phyloP scores from a whole-genome alignment of 768 basidiomycete genomes.

The Lactarius hatsudake region DNA sequence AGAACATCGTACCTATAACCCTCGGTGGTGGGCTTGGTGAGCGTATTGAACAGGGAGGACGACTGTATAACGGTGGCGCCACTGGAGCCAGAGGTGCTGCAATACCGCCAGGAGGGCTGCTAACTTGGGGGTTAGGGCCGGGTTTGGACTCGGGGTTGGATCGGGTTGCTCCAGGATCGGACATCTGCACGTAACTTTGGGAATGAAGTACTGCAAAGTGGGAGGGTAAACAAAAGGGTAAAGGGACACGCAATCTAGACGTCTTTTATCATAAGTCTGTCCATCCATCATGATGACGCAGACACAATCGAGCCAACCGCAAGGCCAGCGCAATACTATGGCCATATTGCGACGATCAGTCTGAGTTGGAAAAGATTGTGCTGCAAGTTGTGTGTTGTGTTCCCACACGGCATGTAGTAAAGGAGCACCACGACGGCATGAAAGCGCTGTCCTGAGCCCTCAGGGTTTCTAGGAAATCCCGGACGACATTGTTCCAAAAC shows the following conservation, averaged over 20 bases:
- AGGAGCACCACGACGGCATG: conserved; percentile 2
- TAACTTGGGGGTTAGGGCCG: background rate
- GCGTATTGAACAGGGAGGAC: background rate
- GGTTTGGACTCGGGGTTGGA: background rate
- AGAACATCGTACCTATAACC: conserved; percentile 80
- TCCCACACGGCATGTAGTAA: conserved; percentile 1
- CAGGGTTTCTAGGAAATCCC: background rate
- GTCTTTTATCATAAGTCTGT: conserved; percentile 1
- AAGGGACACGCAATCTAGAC: background rate
- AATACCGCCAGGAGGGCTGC: background rate
- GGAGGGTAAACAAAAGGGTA: background rate
- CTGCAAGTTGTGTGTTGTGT: background rate
- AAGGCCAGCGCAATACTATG: conserved; percentile 8
- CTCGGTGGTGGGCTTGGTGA: background rate
- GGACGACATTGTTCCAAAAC: background rate
- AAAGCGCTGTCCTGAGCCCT: background rate
- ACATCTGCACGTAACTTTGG: background rate
- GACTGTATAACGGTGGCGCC: conserved; percentile 1
- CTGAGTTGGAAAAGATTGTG: conserved; percentile 11
- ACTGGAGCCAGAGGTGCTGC: background rate
- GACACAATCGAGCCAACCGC: background rate
- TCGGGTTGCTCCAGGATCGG: background rate
- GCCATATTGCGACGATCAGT: no score
- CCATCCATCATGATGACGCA: background rate
- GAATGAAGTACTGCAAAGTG: background rate